These are phyloP conservation scores for Wilcoxina mikolae DNA, from an alignment of 495 filamentous ascomycete genomes.

Conservation along the genomic window DNA sequence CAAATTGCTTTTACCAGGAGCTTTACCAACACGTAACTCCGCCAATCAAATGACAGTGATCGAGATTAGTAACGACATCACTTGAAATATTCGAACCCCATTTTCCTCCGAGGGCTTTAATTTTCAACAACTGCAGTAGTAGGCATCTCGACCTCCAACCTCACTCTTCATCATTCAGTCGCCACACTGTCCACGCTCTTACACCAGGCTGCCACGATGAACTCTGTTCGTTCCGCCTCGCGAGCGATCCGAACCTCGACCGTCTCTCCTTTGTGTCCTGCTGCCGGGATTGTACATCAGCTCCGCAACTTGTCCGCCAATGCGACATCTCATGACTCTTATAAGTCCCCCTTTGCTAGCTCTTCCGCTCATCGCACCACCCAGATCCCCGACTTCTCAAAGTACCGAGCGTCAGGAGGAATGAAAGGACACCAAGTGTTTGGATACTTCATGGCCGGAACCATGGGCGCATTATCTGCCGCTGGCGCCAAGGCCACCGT, in stretches of 20 bases:
- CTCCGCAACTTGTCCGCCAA: conserved; percentile 13
- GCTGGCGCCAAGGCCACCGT: conserved; percentile 94
- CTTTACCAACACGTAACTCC: neutral
- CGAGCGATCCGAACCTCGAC: conserved; percentile 3
- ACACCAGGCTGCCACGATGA: conserved; percentile 13
- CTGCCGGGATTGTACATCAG: conserved; percentile 16
- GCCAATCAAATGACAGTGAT: conserved; percentile 2
- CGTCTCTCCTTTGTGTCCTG: conserved; percentile 18
- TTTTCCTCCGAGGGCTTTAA: neutral
- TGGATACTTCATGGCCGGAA: conserved; percentile 95
- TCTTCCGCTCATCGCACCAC: conserved; percentile 33
- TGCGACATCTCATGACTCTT: conserved; percentile 11
- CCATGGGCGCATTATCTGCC: conserved; percentile 77
- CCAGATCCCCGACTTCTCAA: conserved; percentile 77
- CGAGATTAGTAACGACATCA: conserved; percentile 1
- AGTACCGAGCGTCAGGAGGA: conserved; percentile 59
- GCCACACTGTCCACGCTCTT: neutral
- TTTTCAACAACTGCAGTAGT: too few species aligned
- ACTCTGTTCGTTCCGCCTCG: conserved; percentile 19
- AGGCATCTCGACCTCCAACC: neutral
- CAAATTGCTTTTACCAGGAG: too few species aligned
- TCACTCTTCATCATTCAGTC: neutral
- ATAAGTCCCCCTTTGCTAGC: conserved; percentile 27
- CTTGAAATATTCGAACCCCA: neutral
- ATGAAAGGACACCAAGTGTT: conserved; percentile 66